A percentile compares a stretch with the other conserved stretches of the same genome.
phyloP scores from a whole-genome alignment of 371 early-diverging fungal genomes.

The Nematocida sp. region DNA sequence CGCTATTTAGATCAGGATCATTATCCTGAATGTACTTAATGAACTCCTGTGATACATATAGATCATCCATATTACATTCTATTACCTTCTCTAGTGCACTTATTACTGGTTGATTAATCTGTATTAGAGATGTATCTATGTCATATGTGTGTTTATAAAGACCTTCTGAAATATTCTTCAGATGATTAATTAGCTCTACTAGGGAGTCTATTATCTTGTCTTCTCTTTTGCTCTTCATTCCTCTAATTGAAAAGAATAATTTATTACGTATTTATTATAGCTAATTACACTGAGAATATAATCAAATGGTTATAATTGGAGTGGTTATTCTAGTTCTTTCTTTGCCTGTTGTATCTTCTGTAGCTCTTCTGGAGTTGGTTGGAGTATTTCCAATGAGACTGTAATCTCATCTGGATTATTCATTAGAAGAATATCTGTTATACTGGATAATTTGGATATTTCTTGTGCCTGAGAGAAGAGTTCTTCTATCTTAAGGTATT shows the following conservation, averaged over 20 bases:
- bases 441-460: no score
- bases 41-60: conserved; percentile 19
- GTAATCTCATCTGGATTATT: neutral
- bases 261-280: neutral
- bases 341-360: neutral
- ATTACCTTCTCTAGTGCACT: conserved; percentile 9
- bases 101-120: conserved; percentile 33
- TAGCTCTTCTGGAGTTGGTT: neutral
- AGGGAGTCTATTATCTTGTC: neutral
- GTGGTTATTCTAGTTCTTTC: neutral
- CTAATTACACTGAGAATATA: no score
- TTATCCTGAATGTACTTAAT: neutral
- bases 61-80: neutral
- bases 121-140: conserved; percentile 30
- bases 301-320: no score
- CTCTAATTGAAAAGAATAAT: conserved; percentile 10
- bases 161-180: conserved; percentile 32
- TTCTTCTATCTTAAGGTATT: neutral
- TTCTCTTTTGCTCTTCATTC: conserved; percentile 1
- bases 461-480: no score
- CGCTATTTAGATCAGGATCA: neutral
- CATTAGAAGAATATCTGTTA: no score
- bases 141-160: conserved; percentile 51
- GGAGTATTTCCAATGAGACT: neutral
- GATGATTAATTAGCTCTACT: conserved; percentile 34